Base-by-base conservation (phyloP, 305 asterid species). In the Fraxinus paxiana region DNA sequence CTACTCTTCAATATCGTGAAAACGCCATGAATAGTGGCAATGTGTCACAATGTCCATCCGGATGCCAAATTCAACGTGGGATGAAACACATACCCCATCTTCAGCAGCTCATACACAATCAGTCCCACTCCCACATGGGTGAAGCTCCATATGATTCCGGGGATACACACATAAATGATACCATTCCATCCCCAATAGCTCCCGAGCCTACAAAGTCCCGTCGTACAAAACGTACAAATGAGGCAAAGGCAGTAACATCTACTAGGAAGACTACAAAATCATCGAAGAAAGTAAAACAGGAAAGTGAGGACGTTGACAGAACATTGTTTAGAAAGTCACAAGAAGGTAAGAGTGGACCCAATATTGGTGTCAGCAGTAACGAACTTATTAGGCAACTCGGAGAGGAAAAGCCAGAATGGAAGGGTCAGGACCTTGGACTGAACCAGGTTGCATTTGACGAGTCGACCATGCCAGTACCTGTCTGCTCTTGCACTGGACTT, bases 371-470 rank as follows among this genome's bases (percentile, higher is more conserved):
- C 77, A 83, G 84, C 15, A 76, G 83, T 8, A 87, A 86, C 56
- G 88, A 87, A 15, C 85, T 82, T n/a, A 84, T 84, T 80, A 76
- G 85, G 75, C 92, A 87, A 30, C 48, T 82, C 4, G 84, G 63
- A 41, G 82, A 46, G 31, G 59, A 85, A 9, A 91, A 90, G 88
- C 90, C 86, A 0, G 94, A 89, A 35, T 95, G 99, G 98, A 93
- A 95, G 87, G 95, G 93, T 83, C 98, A 95, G 79, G 97, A 90
- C 75, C 83, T 93, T 28, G 98, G 97, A n/a, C 79, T 95, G 88
- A 93, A 95, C 89, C 97, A 90, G 85, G 99, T 95, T 22, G 90
- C 96, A 0, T 96, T 90, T 26, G 99, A 96, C 65, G 98, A 92
- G 82, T 78, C 98, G 9, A 92, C 94, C 35, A 96, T 96, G 98